Evolutionary conservation across 1,139 yeast species (phyloP), one percentile per base, ranked within the genome.

Genomic region (Yamadazyma friedrichii): DNA sequence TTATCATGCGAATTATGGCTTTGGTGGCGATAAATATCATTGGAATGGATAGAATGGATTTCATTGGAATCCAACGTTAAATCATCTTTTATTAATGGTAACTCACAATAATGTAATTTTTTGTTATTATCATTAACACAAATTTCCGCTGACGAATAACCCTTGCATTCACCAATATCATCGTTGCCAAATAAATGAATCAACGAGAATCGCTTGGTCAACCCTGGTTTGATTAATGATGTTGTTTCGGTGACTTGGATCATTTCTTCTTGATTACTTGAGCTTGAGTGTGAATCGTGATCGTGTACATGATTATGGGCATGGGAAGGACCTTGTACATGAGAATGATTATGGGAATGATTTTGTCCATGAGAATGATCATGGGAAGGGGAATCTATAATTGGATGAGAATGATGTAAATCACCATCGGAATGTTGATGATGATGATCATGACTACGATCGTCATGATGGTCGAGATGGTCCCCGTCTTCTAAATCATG

Each of bases 101-200:
- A 59, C 45, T 70, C 76, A 46, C 76, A 70, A 46, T 54, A 69
- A 46, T 70, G 76, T 9, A 70, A 42, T 25, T 36, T 44, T 40
- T 41, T 37, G 8, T 20, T 20, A 47, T 40, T 33, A 51, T 34
- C 51, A 40, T 49, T 50, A 2, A 57, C 38, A 45, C 67, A 62
- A 4, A 56, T 38, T 47, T 74, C 79, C 0, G 79, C 76, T 24
- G 77, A 70, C 1, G 76, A 56, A 50, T 73, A 77, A 1, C 83
- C 83, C 58, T 74, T 74, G 52, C 83, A 78, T 47, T 73, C 78
- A 2, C 82, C 79, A 31, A 61, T 49, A 12, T 52, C 56, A n/a
- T 56, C 61, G 20, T 59, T 41, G 33, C 41, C 43, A 38, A 50
- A 46, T 15, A 48, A 24, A 40, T 48, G 52, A 10, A 50, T 36